Percentiles rank a stretch among this genome's conserved stretches.
Evolutionary conservation across 768 basidiomycete species (phyloP).

Genomic region (Boletus bicolor): DNA sequence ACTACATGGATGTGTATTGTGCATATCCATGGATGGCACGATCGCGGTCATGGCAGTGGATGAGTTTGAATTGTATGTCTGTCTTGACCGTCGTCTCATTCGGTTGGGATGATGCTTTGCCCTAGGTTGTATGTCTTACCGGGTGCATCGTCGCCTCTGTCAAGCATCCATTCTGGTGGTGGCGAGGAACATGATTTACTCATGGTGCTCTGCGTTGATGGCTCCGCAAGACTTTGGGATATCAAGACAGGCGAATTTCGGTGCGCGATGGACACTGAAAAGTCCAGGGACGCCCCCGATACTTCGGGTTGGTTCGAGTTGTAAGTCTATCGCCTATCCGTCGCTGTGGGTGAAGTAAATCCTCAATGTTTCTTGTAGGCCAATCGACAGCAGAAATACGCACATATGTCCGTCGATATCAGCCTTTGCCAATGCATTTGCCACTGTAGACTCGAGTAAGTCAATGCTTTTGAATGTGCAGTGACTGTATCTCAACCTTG

Average conservation of each 20-base stretch:
- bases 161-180: constrained; percentile 58
- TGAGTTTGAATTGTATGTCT: constrained; percentile 72
- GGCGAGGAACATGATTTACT: constrained; percentile 53
- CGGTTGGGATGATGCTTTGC: background rate
- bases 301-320: constrained; percentile 74
- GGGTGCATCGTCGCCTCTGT: constrained; percentile 67
- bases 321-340: constrained; percentile 38
- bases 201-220: constrained; percentile 71
- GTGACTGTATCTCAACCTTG: constrained; percentile 23
- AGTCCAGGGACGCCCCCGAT: constrained; percentile 68
- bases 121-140: constrained; percentile 77
- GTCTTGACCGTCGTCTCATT: background rate
- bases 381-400: constrained; percentile 26
- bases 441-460: constrained; percentile 25
- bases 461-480: constrained; percentile 1
- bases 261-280: constrained; percentile 73
- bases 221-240: constrained; percentile 85
- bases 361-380: constrained; percentile 7
- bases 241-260: constrained; percentile 77
- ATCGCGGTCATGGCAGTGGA: constrained; percentile 75
- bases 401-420: background rate
- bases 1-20: constrained; percentile 66
- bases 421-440: constrained; percentile 1
- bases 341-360: background rate
- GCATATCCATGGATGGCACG: constrained; percentile 75